A percentile compares a stretch with the other conserved stretches of the same genome.
These are phyloP conservation scores for Aspergillus olivimuriae DNA, from an alignment of 495 filamentous ascomycete species.

Conservation along the genomic window DNA sequence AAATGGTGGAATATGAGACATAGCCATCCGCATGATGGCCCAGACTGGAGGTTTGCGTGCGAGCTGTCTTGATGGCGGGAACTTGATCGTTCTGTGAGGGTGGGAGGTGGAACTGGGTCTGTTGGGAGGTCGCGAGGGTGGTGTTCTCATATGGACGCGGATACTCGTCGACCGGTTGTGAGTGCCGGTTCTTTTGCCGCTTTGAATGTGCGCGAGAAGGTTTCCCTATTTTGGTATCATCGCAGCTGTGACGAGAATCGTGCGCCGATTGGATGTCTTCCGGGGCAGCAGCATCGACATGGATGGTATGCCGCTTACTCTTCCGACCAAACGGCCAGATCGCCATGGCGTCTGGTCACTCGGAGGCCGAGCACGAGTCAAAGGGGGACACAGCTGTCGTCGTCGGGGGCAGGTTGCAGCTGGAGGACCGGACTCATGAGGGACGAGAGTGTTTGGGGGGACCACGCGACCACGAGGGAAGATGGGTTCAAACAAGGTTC, in stretches of 20 bases:
- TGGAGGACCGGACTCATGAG: constrained; percentile 29
- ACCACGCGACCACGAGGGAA: constrained; percentile 11
- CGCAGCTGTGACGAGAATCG: constrained; percentile 20
- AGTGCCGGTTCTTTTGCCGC: constrained; percentile 32
- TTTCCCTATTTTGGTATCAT: constrained; percentile 21
- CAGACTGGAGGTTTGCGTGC: constrained; percentile 19
- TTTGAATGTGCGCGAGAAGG: constrained; percentile 38
- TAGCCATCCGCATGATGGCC: constrained; percentile 34
- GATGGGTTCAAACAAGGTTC: not conserved
- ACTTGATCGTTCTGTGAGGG: constrained; percentile 16
- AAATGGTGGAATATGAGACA: constrained; percentile 37
- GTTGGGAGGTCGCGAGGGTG: constrained; percentile 23
- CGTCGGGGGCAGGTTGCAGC: constrained; percentile 11
- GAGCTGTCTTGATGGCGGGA: constrained; percentile 14
- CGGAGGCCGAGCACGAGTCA: constrained; percentile 35
- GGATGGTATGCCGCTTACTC: constrained; percentile 45
- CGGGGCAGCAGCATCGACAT: constrained; percentile 32
- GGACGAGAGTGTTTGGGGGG: not conserved
- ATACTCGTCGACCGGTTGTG: constrained; percentile 23
- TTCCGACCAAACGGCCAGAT: constrained; percentile 75
- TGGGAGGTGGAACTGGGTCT: constrained; percentile 17
- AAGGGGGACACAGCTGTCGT: constrained; percentile 17
- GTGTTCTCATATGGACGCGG: constrained; percentile 20
- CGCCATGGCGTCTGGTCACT: constrained; percentile 48
- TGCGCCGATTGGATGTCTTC: constrained; percentile 22